phyloP scores from a whole-genome alignment of 1,284 basidiomycete species.

The Amylostereum chailletii region DNA sequence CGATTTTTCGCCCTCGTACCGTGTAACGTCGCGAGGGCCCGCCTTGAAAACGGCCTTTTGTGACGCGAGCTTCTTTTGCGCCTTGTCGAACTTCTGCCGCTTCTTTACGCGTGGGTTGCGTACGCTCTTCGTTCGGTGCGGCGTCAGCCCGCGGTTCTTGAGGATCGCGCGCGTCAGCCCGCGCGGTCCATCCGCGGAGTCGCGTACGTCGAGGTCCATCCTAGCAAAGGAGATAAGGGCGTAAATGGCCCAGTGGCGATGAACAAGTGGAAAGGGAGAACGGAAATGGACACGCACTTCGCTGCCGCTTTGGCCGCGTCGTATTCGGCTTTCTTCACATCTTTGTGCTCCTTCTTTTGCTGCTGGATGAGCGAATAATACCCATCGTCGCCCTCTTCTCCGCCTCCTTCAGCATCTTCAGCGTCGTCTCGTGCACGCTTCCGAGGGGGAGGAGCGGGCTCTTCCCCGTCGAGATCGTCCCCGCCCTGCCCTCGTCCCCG shows the following conservation, averaged over 20 bases:
- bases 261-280: neutral
- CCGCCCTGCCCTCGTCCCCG: conserved; percentile 43
- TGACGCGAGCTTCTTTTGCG: conserved; percentile 83
- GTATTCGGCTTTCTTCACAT: conserved; percentile 74
- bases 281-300: conserved; percentile 38
- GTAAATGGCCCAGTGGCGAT: too few relatives aligned
- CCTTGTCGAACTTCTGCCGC: conserved; percentile 84
- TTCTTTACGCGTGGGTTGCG: conserved; percentile 97
- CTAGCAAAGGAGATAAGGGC: conserved; percentile 21
- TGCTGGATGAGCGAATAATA: conserved; percentile 87
- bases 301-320: conserved; percentile 56
- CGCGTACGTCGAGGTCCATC: conserved; percentile 41
- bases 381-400: conserved; percentile 43
- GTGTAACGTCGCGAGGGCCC: conserved; percentile 55
- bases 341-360: conserved; percentile 63
- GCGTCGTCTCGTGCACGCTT: conserved; percentile 19
- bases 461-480: conserved; percentile 58
- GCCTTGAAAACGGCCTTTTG: conserved; percentile 89
- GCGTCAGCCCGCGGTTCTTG: conserved; percentile 89
- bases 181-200: conserved; percentile 62
- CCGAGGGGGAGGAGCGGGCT: conserved; percentile 32
- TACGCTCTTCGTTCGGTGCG: conserved; percentile 74
- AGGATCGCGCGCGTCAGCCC: conserved; percentile 84
- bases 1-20: conserved; percentile 63
- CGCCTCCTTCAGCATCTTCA: conserved; percentile 24